Evolutionary conservation across 495 filamentous ascomycete genomes (phyloP), one percentile per base, ranked within the genome.

Genomic region (Apiosordaria backusii): DNA sequence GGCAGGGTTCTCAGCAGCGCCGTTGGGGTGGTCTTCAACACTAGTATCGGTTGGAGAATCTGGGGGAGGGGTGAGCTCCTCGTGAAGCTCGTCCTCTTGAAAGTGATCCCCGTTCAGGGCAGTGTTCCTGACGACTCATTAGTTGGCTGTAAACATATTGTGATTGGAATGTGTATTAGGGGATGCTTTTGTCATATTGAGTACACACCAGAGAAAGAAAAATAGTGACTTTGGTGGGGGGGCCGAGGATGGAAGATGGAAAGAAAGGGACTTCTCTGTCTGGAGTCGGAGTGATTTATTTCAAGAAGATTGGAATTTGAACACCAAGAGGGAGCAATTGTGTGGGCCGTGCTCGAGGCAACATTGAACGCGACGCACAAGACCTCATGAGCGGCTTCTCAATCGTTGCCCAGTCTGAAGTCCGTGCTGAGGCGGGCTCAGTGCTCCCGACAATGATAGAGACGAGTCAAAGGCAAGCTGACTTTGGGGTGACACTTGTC

Each of bases 11-110:
- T n/a, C 35, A 9, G 24, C 26, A 23, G 21, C 21, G 45, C 16
- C 21, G 26, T 57, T 50, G 15, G 40, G 24, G 18, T 27, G 23
- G 13, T 59, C 63, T 5, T 60, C 55, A 16, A 60, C 9, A 26
- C 23, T 26, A 10, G 23, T 16, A 59, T 59, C 57, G 5, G 57
- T 53, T 1, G 65, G 65, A 7, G 67, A 70, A n/a, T 72, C 70
- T 18, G 68, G 68, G n/a, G 70, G 70, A 0, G 70, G 70, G 22
- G 70, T 69, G 29, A 72, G 68, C 13, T 74, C 72, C 21, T 72
- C 69, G 59, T 72, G 65, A 19, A 53, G 63, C 22, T 70, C 67
- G 55, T 68, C 69, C 25, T 70, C 64, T 52, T 53, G 19, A 21
- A 65, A 27, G 19, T 62, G 35, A 23, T 62, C 25, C 45, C 24